These are phyloP conservation scores for Cyclotella cryptica DNA, from an alignment of 108 stramenopile species.

Conservation along the genomic window DNA sequence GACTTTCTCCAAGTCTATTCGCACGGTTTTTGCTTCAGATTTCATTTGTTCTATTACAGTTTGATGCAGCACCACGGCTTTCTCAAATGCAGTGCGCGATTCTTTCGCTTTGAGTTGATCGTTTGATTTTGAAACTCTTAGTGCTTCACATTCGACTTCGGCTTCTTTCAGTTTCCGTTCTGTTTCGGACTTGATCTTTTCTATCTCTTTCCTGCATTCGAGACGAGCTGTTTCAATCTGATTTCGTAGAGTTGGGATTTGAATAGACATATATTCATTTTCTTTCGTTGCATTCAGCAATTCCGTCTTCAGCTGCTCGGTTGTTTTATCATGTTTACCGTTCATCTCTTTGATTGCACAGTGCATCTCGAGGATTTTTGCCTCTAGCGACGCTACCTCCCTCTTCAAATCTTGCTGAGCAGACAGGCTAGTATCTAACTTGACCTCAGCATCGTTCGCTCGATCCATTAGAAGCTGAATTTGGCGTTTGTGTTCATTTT, in stretches of 20 bases:
- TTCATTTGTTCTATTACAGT: conserved; percentile 31
- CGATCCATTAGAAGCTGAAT: conserved; percentile 21
- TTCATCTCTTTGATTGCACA: conserved; percentile 22
- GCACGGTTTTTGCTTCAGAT: conserved; percentile 17
- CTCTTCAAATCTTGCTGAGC: conserved; percentile 22
- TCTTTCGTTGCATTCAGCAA: conserved; percentile 6
- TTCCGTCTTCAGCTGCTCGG: conserved; percentile 24
- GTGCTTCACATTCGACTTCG: conserved; percentile 27
- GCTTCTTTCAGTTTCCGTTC: conserved; percentile 22
- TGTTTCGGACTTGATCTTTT: conserved; percentile 20
- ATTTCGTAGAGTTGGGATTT: conserved; percentile 18
- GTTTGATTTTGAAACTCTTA: conserved; percentile 10
- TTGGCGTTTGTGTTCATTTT: conserved; percentile 14
- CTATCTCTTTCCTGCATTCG: conserved; percentile 14
- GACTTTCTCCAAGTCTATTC: conserved; percentile 23
- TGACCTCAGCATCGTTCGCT: conserved; percentile 18
- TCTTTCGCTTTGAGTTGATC: conserved; percentile 20
- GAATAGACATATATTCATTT: conserved; percentile 16
- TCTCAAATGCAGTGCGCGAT: conserved; percentile 10
- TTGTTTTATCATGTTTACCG: conserved; percentile 2
- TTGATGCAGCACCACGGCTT: conserved; percentile 16
- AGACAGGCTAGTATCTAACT: conserved; percentile 21
- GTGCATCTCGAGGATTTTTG: conserved; percentile 19
- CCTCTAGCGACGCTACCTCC: conserved; percentile 7
- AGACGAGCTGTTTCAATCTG: conserved; percentile 2